Conservation (phyloP, 257 asterid species). For the Cinchona pubescens region DNA sequence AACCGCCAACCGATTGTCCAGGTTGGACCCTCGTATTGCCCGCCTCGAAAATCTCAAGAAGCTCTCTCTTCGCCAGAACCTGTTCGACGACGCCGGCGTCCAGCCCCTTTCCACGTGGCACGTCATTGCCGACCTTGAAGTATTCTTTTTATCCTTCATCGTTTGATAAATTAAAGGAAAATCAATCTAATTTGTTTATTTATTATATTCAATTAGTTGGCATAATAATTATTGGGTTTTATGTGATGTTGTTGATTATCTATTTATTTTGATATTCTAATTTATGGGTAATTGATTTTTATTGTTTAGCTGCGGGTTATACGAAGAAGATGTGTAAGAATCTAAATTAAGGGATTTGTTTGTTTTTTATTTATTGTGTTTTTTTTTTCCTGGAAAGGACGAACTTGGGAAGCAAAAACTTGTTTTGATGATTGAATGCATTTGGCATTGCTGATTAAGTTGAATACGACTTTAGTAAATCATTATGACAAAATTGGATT, state of each 20-base stretch:
- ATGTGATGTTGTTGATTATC: neutral
- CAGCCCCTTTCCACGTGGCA: slow-evolving; percentile 66
- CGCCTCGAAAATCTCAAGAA: slow-evolving; percentile 69
- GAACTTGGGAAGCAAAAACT: neutral
- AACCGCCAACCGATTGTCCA: slow-evolving; percentile 83
- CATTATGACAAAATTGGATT: no score
- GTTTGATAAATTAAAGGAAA: no score
- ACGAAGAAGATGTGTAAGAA: no score
- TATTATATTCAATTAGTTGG: neutral
- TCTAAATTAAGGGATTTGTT: no score
- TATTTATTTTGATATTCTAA: neutral
- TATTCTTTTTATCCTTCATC: slow-evolving; percentile 18
- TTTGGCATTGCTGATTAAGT: neutral
- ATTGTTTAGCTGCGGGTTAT: no score
- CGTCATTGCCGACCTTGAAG: slow-evolving; percentile 66
- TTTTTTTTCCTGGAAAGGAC: neutral
- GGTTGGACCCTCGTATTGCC: slow-evolving; percentile 76
- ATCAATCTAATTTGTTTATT: no score
- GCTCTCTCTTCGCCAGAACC: slow-evolving; percentile 92
- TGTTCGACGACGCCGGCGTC: slow-evolving; percentile 57
- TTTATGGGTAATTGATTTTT: neutral
- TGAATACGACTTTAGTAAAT: no score
- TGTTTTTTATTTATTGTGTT: no score
- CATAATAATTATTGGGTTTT: neutral
- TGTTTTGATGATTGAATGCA: neutral